Conservation (phyloP, 257 asterid genomes). For the Jacaranda mimosifolia region DNA sequence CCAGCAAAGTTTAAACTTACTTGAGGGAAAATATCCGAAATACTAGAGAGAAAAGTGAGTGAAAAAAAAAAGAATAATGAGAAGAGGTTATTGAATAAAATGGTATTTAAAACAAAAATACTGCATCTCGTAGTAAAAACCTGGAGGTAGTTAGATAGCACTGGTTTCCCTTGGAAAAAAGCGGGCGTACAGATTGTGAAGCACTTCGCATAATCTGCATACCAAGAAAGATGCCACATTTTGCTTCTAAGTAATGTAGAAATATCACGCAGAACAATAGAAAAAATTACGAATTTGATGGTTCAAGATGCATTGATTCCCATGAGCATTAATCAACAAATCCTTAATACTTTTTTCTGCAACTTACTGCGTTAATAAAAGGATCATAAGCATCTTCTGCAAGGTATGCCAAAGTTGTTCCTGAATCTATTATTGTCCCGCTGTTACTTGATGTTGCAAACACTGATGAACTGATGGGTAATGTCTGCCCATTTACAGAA, state of each 20-base stretch:
- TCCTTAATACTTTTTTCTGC: not conserved
- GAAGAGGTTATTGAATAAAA: not conserved
- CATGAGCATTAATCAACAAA: not conserved
- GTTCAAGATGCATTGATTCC: not conserved
- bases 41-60: conserved; percentile 45
- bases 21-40: conserved; percentile 75
- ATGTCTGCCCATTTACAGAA: conserved; percentile 82
- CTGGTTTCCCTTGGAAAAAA: conserved; percentile 72
- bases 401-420: conserved; percentile 95
- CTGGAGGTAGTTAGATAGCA: conserved; percentile 86
- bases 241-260: not conserved
- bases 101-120: conserved; percentile 5
- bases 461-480: conserved; percentile 74
- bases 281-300: not conserved
- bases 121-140: conserved; percentile 43
- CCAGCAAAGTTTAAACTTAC: conserved; percentile 87
- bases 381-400: conserved; percentile 91
- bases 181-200: conserved; percentile 66
- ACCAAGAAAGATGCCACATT: not conserved
- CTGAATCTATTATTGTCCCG: conserved; percentile 96
- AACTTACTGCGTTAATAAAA: conserved; percentile 78
- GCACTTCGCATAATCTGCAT: conserved; percentile 72
- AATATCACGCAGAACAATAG: not conserved
- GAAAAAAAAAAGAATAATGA: conserved; percentile 1
- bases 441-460: conserved; percentile 73